Percentiles rank a stretch among this genome's conserved stretches.
Evolutionary conservation across 2,329 filamentous ascomycete genomes (phyloP).

Genomic region (Aspergillus vadensis): DNA sequence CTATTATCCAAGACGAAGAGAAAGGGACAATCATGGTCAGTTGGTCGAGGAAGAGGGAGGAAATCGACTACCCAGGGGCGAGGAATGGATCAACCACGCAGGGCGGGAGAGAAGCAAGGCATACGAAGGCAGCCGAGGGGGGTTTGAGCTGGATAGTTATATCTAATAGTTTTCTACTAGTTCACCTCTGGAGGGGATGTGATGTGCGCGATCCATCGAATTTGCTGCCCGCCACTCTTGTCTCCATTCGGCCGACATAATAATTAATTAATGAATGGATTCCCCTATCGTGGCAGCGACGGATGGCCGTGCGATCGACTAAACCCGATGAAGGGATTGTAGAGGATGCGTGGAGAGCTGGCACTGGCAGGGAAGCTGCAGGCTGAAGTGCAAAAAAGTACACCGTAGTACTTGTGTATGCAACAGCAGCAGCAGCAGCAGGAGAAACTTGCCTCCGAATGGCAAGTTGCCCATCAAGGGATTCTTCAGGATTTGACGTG

Average conservation of each 20-base stretch:
- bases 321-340: not conserved
- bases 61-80: not conserved
- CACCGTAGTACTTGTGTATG: not conserved
- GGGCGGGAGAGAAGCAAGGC: not conserved
- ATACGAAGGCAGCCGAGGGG: not conserved
- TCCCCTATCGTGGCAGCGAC: not conserved
- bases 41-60: not conserved
- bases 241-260: not conserved
- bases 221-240: not conserved
- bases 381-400: no score
- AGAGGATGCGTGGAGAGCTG: not conserved
- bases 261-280: not conserved
- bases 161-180: conserved; percentile 1
- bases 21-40: not conserved
- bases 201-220: not conserved
- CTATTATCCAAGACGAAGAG: not conserved
- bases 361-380: not conserved
- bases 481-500: not conserved
- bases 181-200: not conserved
- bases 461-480: not conserved
- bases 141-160: not conserved
- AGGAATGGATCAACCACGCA: not conserved
- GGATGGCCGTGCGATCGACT: no score
- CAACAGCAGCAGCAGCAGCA: not conserved
- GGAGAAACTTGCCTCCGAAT: conserved; percentile 1